Conservation (phyloP, 2,329 filamentous ascomycete species). For the Sordariomycetes sp. region DNA sequence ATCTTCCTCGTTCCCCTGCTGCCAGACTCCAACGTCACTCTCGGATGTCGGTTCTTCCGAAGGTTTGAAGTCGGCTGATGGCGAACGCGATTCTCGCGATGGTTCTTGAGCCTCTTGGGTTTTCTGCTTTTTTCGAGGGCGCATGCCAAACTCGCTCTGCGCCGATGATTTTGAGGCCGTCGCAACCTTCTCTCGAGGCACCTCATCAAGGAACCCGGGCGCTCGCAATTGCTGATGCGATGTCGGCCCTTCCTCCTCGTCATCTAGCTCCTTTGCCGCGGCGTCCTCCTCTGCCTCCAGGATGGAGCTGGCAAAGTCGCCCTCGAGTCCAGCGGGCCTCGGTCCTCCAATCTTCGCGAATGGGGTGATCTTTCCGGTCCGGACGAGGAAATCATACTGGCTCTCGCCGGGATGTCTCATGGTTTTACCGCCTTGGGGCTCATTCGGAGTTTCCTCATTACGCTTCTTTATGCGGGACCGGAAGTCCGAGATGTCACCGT, state of each 20-base stretch:
- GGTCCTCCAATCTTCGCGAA: conserved; percentile 71
- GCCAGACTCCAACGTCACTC: conserved; percentile 24
- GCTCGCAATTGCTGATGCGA: conserved; percentile 67
- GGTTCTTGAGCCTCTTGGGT: conserved; percentile 25
- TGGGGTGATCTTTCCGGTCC: conserved; percentile 95
- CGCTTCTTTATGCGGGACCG: conserved; percentile 71
- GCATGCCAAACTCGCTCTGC: conserved; percentile 47
- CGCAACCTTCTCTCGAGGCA: conserved; percentile 5
- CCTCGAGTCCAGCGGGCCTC: conserved; percentile 51
- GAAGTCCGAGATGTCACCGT: conserved; percentile 72
- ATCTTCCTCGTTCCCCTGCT: conserved; percentile 28
- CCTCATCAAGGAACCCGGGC: conserved; percentile 54
- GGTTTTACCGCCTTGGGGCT: conserved; percentile 37
- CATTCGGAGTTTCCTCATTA: conserved; percentile 42
- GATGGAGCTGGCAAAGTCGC: conserved; percentile 67
- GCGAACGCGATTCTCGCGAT: too few relatives aligned
- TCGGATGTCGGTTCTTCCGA: conserved; percentile 10
- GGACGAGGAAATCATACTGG: conserved; percentile 80
- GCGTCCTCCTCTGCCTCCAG: conserved; percentile 74
- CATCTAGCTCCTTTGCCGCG: conserved; percentile 28
- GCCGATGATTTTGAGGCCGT: conserved; percentile 14
- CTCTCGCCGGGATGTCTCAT: conserved; percentile 69
- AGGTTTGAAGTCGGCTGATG: conserved; percentile 38
- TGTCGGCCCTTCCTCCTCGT: conserved; percentile 35
- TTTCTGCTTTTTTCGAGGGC: conserved; percentile 48